Conservation (phyloP, 441 rosid species). For the Omphalea diandra region DNA sequence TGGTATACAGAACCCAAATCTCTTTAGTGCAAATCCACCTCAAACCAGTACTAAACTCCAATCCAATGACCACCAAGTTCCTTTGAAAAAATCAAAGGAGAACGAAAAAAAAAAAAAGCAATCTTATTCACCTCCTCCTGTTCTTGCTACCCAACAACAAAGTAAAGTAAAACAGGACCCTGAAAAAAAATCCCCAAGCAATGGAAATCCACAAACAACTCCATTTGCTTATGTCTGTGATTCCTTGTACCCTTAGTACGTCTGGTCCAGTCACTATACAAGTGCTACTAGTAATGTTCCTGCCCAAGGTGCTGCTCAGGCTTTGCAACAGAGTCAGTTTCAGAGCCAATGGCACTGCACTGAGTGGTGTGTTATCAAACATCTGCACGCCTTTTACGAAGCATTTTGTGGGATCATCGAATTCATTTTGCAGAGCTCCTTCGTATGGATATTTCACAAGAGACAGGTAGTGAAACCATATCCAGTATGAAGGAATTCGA, state of each 20-base stretch:
- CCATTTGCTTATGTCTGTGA: conserved; percentile 74
- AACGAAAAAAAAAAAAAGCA: background rate
- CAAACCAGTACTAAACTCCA: background rate
- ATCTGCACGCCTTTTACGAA: conserved; percentile 64
- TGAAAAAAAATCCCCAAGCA: conserved; percentile 88
- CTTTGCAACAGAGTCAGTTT: conserved; percentile 52
- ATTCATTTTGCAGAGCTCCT: conserved; percentile 68
- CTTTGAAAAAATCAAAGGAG: background rate
- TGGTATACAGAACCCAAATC: too few relatives aligned
- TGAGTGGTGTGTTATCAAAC: conserved; percentile 68
- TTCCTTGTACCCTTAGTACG: conserved; percentile 55
- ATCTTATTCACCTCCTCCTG: conserved; percentile 17
- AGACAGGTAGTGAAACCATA: conserved; percentile 87
- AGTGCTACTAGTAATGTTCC: conserved; percentile 52
- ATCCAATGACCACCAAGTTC: background rate
- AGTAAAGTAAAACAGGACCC: conserved; percentile 61
- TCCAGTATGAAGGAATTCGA: conserved; percentile 74
- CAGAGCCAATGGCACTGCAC: conserved; percentile 32
- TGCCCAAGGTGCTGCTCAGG: conserved; percentile 53
- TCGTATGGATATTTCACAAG: conserved; percentile 83
- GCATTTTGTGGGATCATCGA: conserved; percentile 57
- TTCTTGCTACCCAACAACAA: conserved; percentile 52
- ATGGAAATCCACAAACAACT: conserved; percentile 69
- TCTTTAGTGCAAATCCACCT: background rate
- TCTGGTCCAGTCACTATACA: conserved; percentile 70